Base-by-base conservation (phyloP, 306 rosid species). In the Trifolium subterraneum region DNA sequence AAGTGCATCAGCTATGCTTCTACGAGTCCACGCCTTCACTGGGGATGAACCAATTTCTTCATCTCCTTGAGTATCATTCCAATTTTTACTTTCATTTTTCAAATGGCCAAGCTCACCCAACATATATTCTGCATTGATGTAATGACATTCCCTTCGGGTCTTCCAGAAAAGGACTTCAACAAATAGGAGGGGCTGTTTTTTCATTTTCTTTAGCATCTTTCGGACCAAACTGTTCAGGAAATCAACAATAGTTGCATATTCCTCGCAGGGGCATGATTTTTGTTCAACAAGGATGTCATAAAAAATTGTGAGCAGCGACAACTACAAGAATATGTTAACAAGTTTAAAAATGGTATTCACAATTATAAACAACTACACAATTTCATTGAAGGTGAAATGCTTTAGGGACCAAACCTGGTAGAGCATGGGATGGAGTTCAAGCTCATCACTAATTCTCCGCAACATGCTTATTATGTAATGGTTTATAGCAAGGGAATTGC, bases 121-220 rank as follows among this genome's bases (percentile, higher is more conserved):
- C 81, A 94, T 61, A 83, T 91, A 90, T 47, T 91, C 98, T 59
- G 91, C 93, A 87, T 90, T 84, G 44, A 94, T 83, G 79, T 88
- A 91, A 80, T 91, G 97, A 79, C 97, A 91, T 82, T 93, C 97
- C 84, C 81, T 88, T 78, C 96, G 92, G 67, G 89, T 86, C 91
- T 93, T 93, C 98, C 97, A 91, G 50, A 91, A 93, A 79, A 93
- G 91, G 72, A 83, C 27, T 87, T 93, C 98, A 74, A 93, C 96
- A 76, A 91, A 93, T 70, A 90, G 90, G 50, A 94, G 90, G 68
- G 98, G 98, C 60, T 90, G 97, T 15, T 60, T 88, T 86, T 88
- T 94, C 88, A 91, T 91, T 83, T 84, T 86, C 82, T 87, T 90
- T 45, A 94, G 85, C 98, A 94, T 94, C 78, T 87, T 90, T 82